Evolutionary conservation across 192 early-diverging fungal species (phyloP).

Genomic region (Coemansia erecta): DNA sequence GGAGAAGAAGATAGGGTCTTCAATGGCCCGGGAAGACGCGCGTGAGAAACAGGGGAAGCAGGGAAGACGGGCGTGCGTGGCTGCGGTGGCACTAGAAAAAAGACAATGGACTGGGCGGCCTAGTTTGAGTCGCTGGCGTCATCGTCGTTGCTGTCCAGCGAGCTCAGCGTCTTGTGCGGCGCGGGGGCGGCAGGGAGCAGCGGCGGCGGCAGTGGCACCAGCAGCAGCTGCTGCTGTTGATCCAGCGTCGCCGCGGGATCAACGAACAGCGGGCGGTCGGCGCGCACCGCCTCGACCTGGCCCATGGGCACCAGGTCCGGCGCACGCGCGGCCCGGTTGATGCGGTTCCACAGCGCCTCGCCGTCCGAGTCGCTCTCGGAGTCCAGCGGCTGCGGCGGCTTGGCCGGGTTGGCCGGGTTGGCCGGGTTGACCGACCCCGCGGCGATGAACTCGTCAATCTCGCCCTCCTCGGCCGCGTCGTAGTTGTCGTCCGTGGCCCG

Average conservation of each 20-base stretch:
- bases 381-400: background rate
- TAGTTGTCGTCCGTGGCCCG: background rate
- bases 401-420: background rate
- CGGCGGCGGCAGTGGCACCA: background rate
- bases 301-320: conserved; percentile 32
- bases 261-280: conserved; percentile 1
- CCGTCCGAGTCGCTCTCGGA: conserved; percentile 31
- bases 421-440: background rate
- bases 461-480: conserved; percentile 8
- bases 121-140: no score
- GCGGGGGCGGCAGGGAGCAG: background rate
- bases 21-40: no score
- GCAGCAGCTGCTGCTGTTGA: background rate
- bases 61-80: no score
- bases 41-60: no score
- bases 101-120: no score
- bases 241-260: background rate
- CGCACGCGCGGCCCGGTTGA: conserved; percentile 25
- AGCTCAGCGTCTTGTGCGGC: no score
- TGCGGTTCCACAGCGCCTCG: conserved; percentile 38
- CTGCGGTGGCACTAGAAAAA: no score
- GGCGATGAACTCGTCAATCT: conserved; percentile 10
- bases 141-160: no score
- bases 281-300: background rate
- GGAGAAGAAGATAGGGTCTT: no score